phyloP scores from a whole-genome alignment of 2,329 filamentous ascomycete genomes.

The Cladosporium colombiae region DNA sequence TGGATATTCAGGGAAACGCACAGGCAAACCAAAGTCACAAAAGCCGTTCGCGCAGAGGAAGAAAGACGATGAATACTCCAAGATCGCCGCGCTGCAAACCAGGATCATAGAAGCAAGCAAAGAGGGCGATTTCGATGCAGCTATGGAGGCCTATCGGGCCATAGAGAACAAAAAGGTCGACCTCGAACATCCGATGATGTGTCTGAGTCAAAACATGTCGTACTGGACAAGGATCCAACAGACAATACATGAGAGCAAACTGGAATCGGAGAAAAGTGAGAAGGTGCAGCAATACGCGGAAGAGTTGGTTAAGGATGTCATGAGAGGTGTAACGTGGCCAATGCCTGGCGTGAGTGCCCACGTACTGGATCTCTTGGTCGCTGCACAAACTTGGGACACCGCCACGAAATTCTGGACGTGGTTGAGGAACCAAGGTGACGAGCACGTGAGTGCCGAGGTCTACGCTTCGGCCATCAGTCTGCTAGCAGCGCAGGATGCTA shows the following conservation, averaged over 20 bases:
- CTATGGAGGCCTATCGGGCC: constrained; percentile 3
- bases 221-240: not conserved
- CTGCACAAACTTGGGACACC: constrained; percentile 32
- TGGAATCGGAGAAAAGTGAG: not conserved
- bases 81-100: not conserved
- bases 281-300: constrained; percentile 36
- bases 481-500: constrained; percentile 44
- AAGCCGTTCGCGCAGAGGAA: not conserved
- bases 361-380: not conserved
- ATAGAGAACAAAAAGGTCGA: not conserved
- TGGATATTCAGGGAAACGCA: not conserved
- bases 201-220: not conserved
- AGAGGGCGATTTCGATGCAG: not conserved
- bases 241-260: not conserved
- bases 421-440: constrained; percentile 46
- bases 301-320: constrained; percentile 44
- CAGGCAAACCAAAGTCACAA: not conserved
- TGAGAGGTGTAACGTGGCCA: constrained; percentile 34
- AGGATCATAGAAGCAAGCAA: not conserved
- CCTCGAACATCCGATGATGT: not conserved
- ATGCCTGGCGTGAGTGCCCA: not conserved
- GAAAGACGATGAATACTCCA: not conserved
- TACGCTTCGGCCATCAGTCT: constrained; percentile 55
- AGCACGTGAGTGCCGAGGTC: constrained; percentile 43
- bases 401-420: constrained; percentile 51